These are phyloP conservation scores for Curvularia sp. DNA, from an alignment of 2,329 filamentous ascomycete genomes.

Conservation along the genomic window DNA sequence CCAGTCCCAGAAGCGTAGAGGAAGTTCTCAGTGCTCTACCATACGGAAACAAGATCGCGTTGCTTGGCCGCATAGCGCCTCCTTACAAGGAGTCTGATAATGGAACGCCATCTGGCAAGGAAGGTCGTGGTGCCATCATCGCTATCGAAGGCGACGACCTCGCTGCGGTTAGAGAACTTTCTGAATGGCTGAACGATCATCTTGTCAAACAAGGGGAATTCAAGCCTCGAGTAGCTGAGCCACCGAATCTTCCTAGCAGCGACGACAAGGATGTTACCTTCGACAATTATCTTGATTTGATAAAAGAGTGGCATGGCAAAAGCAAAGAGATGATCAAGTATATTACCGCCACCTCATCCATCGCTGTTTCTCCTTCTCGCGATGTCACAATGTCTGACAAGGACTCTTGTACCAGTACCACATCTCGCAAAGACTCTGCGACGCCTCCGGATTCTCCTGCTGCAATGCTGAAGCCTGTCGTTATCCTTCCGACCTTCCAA, in stretches of 20 bases:
- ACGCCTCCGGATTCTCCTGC: slow-evolving; percentile 18
- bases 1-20: slow-evolving; percentile 60
- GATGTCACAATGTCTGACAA: slow-evolving; percentile 22
- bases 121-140: slow-evolving; percentile 76
- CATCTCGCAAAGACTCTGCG: slow-evolving; percentile 29
- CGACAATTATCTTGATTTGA: slow-evolving; percentile 69
- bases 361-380: slow-evolving; percentile 3
- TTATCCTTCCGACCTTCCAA: slow-evolving; percentile 80
- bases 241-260: slow-evolving; percentile 53
- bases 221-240: slow-evolving; percentile 58
- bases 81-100: slow-evolving; percentile 58
- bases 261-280: slow-evolving; percentile 48
- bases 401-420: slow-evolving; percentile 15
- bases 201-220: slow-evolving; percentile 62
- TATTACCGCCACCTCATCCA: slow-evolving; percentile 52
- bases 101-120: slow-evolving; percentile 40
- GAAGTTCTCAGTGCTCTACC: slow-evolving; percentile 78
- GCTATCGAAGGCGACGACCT: slow-evolving; percentile 78
- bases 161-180: slow-evolving; percentile 69
- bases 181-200: slow-evolving; percentile 66
- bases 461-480: slow-evolving; percentile 65
- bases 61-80: slow-evolving; percentile 78
- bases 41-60: slow-evolving; percentile 76
- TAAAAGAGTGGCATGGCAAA: slow-evolving; percentile 77
- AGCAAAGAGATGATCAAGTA: slow-evolving; percentile 73